These are phyloP conservation scores for Sporothrix phasma DNA, from an alignment of 2,329 filamentous ascomycete genomes.

Conservation along the genomic window DNA sequence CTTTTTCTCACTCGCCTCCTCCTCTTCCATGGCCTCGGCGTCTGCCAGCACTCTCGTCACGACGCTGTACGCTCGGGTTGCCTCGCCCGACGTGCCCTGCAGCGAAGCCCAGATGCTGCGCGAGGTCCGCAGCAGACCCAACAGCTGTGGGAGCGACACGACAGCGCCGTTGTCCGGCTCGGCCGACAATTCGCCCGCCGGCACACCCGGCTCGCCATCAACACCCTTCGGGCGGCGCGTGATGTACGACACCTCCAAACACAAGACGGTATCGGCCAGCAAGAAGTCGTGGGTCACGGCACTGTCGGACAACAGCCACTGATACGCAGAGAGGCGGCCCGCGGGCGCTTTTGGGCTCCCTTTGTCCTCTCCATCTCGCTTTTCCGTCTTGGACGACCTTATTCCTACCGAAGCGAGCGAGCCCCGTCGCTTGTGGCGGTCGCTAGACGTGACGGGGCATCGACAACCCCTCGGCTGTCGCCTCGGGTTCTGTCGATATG, in stretches of 20 bases:
- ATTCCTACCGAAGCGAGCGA: neutral
- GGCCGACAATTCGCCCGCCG: neutral
- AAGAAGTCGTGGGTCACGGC: conserved; percentile 37
- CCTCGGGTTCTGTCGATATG: no score
- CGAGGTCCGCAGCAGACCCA: conserved; percentile 23
- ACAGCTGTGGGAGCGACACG: conserved; percentile 20
- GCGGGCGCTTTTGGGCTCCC: no score
- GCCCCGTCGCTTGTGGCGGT: no score
- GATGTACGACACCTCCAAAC: conserved; percentile 28
- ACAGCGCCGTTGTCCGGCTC: neutral
- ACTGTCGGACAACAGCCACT: conserved; percentile 33
- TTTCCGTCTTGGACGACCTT: no score
- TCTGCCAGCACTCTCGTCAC: conserved; percentile 25
- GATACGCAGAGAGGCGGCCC: conserved; percentile 29
- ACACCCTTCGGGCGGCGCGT: conserved; percentile 12
- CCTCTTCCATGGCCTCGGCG: conserved; percentile 9
- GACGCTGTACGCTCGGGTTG: conserved; percentile 25
- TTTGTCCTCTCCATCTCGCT: no score
- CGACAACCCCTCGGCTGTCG: no score
- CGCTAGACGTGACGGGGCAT: no score
- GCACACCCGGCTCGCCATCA: neutral
- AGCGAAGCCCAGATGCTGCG: conserved; percentile 24
- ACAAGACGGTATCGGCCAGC: conserved; percentile 37
- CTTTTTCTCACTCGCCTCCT: neutral
- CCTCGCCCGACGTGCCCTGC: conserved; percentile 22